These are phyloP conservation scores for Pythium plurisporium DNA, from an alignment of 352 stramenopile species.

Conservation along the genomic window DNA sequence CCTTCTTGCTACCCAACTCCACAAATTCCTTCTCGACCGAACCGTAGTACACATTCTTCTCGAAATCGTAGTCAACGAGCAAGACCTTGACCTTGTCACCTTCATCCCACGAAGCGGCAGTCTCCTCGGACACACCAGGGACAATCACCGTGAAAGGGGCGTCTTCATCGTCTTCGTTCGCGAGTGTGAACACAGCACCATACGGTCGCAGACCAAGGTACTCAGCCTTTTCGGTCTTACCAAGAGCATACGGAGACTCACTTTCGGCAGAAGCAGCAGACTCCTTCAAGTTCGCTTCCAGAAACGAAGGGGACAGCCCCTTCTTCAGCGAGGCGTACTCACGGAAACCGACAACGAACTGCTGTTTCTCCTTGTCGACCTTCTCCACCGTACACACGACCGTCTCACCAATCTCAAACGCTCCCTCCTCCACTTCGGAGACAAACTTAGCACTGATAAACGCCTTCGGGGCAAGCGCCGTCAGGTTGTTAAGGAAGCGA, in stretches of 20 bases:
- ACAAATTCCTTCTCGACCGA: constrained; percentile 43
- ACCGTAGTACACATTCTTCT: constrained; percentile 80
- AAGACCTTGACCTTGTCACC: constrained; percentile 67
- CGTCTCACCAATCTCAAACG: constrained; percentile 86
- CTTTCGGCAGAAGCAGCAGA: constrained; percentile 4
- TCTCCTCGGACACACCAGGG: constrained; percentile 28
- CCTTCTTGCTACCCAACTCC: constrained; percentile 59
- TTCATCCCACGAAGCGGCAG: constrained; percentile 44
- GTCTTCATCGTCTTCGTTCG: constrained; percentile 61
- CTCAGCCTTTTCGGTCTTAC: constrained; percentile 76
- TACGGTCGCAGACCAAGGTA: constrained; percentile 84
- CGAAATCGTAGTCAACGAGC: constrained; percentile 83
- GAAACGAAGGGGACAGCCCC: constrained; percentile 29
- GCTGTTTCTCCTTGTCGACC: constrained; percentile 65
- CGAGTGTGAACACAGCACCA: constrained; percentile 77
- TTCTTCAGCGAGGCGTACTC: constrained; percentile 31
- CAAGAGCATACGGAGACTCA: constrained; percentile 36
- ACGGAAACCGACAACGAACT: constrained; percentile 78
- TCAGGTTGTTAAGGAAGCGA: constrained; percentile 85
- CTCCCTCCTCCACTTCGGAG: constrained; percentile 52
- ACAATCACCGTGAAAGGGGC: constrained; percentile 69
- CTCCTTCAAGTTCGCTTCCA: constrained; percentile 57
- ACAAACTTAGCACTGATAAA: constrained; percentile 78
- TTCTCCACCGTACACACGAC: constrained; percentile 80
- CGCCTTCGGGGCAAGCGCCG: constrained; percentile 71